Conservation (phyloP, 768 basidiomycete species). For the Steccherinum ochraceum region DNA sequence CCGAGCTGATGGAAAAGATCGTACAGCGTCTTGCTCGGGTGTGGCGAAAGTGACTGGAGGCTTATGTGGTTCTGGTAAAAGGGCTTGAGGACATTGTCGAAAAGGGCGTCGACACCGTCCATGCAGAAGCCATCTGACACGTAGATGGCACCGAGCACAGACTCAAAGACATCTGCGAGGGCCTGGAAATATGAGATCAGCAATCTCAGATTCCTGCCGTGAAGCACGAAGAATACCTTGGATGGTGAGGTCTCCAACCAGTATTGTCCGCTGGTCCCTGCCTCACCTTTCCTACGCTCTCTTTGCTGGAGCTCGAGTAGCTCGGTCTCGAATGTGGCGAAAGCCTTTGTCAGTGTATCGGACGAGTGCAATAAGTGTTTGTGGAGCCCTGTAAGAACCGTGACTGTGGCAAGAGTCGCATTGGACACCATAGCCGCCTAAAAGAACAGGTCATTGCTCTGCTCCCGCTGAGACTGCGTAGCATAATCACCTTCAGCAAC, state of each 20-base stretch:
- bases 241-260: conserved; percentile 76
- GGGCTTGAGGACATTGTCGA: conserved; percentile 61
- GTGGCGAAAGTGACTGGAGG: conserved; percentile 64
- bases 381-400: conserved; percentile 62
- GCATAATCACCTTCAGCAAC: conserved; percentile 55
- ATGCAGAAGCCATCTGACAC: conserved; percentile 68
- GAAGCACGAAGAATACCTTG: conserved; percentile 43
- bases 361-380: conserved; percentile 56
- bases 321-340: conserved; percentile 46
- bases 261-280: conserved; percentile 56
- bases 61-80: conserved; percentile 77
- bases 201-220: background rate
- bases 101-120: conserved; percentile 56
- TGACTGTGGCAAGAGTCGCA: conserved; percentile 67
- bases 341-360: conserved; percentile 39
- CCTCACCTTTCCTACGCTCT: conserved; percentile 43
- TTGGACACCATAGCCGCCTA: conserved; percentile 88
- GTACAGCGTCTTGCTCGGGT: conserved; percentile 71
- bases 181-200: conserved; percentile 33
- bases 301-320: conserved; percentile 39
- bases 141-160: conserved; percentile 72
- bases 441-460: conserved; percentile 38
- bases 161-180: conserved; percentile 76
- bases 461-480: background rate
- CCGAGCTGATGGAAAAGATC: conserved; percentile 69